Base-by-base conservation (phyloP, 345 rosid species). In the Crucihimalaya himalaica region DNA sequence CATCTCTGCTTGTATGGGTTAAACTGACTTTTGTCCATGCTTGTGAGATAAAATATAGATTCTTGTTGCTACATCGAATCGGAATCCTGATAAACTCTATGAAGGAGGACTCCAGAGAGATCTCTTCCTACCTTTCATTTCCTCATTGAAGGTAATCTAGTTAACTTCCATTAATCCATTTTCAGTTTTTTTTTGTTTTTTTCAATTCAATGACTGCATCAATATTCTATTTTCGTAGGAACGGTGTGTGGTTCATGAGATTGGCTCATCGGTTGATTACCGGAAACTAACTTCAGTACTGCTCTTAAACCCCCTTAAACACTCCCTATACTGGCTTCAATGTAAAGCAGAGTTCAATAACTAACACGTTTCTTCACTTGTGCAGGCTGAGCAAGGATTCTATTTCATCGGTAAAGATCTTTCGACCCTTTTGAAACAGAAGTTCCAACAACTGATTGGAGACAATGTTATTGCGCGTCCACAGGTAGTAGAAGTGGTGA, bases 51-150 rank as follows among this genome's bases (percentile, higher is more conserved):
- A 64, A 81, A 77, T 80, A 58, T 79, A 95, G 99, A 87, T 95
- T 79, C 96, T 95, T 57, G 97, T 92, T 57, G 70, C 99, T 20
- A 95, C 99, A 60, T 95, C 99, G 68, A 95, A 95, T 81, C 94
- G 99, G 15, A 93, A 91, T 79, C 98, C 99, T n/a, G 92, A 95
- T 82, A 88, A 87, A 68, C 96, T 95, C n/a, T 95, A 95, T 40
- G 97, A 95, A 85, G 83, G 97, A 80, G 98, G 99, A 82, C 77
- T 95, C 57, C 99, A 92, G 72, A 90, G 99, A 81, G 99, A 92
- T 85, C 98, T 95, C 60, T 95, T 95, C 76, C 76, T 95, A 57
- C 98, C 98, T 55, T 95, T 92, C 78, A 92, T 92, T 83, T 78
- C 85, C 37, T 85, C 91, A 72, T 81, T 95, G 67, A 92, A 90